Base-by-base conservation (phyloP, 2,329 filamentous ascomycete genomes). In the Colletotrichum kahawae region DNA sequence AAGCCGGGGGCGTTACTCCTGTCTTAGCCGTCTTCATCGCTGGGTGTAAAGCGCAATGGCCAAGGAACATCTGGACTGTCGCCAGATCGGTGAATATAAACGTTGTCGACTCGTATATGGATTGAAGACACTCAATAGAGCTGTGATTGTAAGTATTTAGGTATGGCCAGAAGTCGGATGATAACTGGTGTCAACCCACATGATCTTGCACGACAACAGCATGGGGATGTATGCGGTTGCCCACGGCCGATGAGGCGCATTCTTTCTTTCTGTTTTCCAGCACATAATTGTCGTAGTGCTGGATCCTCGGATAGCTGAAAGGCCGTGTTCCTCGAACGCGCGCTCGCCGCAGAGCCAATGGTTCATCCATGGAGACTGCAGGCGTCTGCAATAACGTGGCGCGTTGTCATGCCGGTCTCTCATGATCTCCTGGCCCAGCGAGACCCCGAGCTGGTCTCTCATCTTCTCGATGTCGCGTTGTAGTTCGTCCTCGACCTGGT, bases 71-170 rank as follows among this genome's bases (percentile, higher is more conserved):
- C 0, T 74, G 21, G 33, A 71, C 21, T n/a, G 67, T 66, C 16
- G 2, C 5, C 9, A 64, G 31, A 51, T 71, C 67, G 16, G 63
- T 62, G 14, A 74, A 70, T 4, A 74, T 24, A 21, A 74, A 74
- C 18, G 67, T 71, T 33, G 71, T 74, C 18, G 27, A 70, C 5
- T 66, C 60, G 67, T 66, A 74, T 33, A 74, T 70, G 4, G 71
- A 66, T 21, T 65, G 48, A 21, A 74, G 36, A 24, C 67, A 60
- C 31, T 74, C 71, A 8, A 24, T 21, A 18, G 60, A 71, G 10
- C 67, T 74, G 9, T 9, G 7, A 4, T 8, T 16, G 7, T 54
- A 29, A 56, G 38, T 10, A 54, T 29, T 31, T 5, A 34, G 6
- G 33, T 24, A 48, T 21, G 4, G n/a, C 1, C n/a, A 48, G 9